Evolutionary conservation across 2,329 filamentous ascomycete species (phyloP), one percentile per base, ranked within the genome.

Genomic region (Aspergillus japonicus): DNA sequence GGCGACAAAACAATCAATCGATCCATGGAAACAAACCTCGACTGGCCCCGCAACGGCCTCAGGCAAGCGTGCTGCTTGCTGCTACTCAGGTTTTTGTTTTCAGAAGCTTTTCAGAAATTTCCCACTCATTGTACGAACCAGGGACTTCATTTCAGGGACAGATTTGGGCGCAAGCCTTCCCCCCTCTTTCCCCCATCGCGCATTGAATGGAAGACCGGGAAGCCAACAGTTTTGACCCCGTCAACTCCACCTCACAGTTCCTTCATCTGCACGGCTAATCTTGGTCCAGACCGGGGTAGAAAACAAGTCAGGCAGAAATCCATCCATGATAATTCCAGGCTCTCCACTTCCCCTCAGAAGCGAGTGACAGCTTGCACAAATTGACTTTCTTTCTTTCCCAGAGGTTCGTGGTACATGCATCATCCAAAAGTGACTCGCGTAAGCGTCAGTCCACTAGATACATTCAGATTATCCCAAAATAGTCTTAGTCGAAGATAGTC

Each of bases 41-140:
- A 66, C 64, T 63, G 59, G 65, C 64, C 65, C 65, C 64, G 65
- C 65, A 63, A 64, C 58, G 60, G 57, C 50, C 60, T 58, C 50
- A 54, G 23, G 56, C 42, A 26, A 48, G 21, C 23, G 23, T 23
- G 23, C 23, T 23, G 2, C 26, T 29, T 29, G 26, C 26, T 29
- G 26, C 26, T 29, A 29, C 26, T 29, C 26, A 29, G 21, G 21
- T 21, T 21, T 21, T 1, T 21, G 23, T 23, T 35, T 6, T 35
- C 14, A 5, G 5, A 4, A 35, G 11, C 33, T 16, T 35, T 11
- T 35, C 33, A 2, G 26, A 29, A 29, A 29, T 29, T 10, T 29
- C 26, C 26, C 12, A 35, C 33, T 16, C 33, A 35, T 35, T 16
- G 33, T 35, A 35, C 33, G 12, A 16, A 16, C 14, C 33, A 35